A percentile compares a stretch with the other conserved stretches of the same genome.
These are phyloP conservation scores for Blastobotrys attinorum DNA, from an alignment of 805 yeast genomes.

Conservation along the genomic window DNA sequence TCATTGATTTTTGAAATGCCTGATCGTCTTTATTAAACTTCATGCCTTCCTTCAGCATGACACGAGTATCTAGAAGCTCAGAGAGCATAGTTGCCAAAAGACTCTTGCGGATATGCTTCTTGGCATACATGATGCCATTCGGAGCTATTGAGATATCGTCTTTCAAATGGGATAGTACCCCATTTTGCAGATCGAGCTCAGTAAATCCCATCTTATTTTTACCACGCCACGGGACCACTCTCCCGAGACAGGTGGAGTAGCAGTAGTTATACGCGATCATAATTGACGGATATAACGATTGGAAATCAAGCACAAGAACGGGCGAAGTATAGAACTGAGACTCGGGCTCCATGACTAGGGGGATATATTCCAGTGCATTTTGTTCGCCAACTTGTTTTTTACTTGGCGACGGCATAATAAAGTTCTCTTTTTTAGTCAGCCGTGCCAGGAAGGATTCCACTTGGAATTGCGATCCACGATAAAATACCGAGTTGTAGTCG, in stretches of 20 bases:
- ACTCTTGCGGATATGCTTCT: conserved; percentile 58
- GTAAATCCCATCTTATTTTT: conserved; percentile 31
- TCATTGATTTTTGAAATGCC: conserved; percentile 41
- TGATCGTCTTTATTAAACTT: conserved; percentile 29
- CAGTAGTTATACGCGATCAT: conserved; percentile 85
- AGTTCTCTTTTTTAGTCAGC: conserved; percentile 68
- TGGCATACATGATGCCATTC: conserved; percentile 76
- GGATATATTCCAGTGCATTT: conserved; percentile 78
- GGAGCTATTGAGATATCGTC: conserved; percentile 68
- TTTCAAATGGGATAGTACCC: conserved; percentile 43
- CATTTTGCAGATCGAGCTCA: conserved; percentile 44
- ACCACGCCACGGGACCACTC: conserved; percentile 26
- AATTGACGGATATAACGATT: conserved; percentile 87
- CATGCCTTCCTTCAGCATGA: conserved; percentile 73
- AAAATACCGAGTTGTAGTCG: conserved; percentile 79
- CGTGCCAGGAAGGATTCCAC: conserved; percentile 80
- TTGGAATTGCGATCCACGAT: conserved; percentile 89
- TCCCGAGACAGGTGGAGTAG: conserved; percentile 36
- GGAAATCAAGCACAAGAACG: conserved; percentile 82
- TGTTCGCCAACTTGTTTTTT: conserved; percentile 75
- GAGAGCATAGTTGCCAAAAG: conserved; percentile 74
- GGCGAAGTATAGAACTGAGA: conserved; percentile 84
- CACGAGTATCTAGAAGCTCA: conserved; percentile 73
- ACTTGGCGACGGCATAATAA: conserved; percentile 67
- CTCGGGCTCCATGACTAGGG: conserved; percentile 87